These are phyloP conservation scores for Trametes versicolor DNA, from an alignment of 1,284 basidiomycete species.

Conservation along the genomic window DNA sequence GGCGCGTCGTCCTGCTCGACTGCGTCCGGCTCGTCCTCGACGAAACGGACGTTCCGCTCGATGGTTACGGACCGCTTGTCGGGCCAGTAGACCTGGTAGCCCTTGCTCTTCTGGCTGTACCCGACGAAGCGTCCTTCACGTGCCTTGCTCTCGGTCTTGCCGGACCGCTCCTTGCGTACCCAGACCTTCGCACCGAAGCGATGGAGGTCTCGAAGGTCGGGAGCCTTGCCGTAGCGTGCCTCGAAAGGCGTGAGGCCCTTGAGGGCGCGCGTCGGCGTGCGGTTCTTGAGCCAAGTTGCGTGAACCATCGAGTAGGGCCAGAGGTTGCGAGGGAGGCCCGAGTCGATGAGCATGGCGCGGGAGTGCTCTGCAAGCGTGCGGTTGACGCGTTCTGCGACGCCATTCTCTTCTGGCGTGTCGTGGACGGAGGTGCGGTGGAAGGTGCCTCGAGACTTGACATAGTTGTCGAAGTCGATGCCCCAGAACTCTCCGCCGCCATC, in stretches of 20 bases:
- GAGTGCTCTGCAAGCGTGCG: constrained; percentile 36
- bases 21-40: neutral
- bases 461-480: constrained; percentile 5
- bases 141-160: constrained; percentile 23
- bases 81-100: constrained; percentile 48
- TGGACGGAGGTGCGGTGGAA: constrained; percentile 38
- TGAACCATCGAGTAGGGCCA: constrained; percentile 24
- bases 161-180: constrained; percentile 11
- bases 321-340: constrained; percentile 18
- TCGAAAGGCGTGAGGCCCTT: constrained; percentile 42
- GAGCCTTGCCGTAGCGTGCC: constrained; percentile 37
- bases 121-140: constrained; percentile 43
- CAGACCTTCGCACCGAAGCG: constrained; percentile 25
- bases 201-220: constrained; percentile 39
- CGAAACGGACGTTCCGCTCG: constrained; percentile 45
- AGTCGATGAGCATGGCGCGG: constrained; percentile 6
- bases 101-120: constrained; percentile 43
- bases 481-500: constrained; percentile 6
- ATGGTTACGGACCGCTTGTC: constrained; percentile 39
- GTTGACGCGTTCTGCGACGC: constrained; percentile 47
- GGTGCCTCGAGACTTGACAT: constrained; percentile 2
- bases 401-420: constrained; percentile 48
- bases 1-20: constrained; percentile 7
- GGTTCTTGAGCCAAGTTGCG: constrained; percentile 45
- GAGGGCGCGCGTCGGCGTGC: constrained; percentile 38